Percentiles rank a stretch among this genome's conserved stretches.
Conservation (phyloP, 2,329 filamentous ascomycete species). For the Rhynchosporium secalis region DNA sequence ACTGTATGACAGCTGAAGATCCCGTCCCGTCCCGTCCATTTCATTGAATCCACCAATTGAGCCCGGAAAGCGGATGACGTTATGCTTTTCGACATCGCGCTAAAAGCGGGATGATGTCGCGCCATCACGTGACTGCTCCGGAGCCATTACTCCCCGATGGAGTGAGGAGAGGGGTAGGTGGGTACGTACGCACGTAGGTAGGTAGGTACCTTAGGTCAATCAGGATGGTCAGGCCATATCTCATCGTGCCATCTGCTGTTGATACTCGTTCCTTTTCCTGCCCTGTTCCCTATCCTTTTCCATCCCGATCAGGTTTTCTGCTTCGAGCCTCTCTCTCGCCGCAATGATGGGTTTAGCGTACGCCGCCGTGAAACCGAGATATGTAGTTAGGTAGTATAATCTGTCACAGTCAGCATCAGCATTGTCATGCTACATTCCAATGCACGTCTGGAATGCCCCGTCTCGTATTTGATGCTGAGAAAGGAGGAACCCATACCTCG, state of each 20-base stretch:
- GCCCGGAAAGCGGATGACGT: constrained; percentile 20
- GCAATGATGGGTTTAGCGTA: constrained; percentile 33
- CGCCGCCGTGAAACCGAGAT: constrained; percentile 49
- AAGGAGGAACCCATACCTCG: constrained; percentile 65
- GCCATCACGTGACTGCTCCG: neutral
- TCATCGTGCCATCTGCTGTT: neutral
- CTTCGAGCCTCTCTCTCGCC: constrained; percentile 24
- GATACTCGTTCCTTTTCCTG: neutral
- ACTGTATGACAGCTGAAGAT: neutral
- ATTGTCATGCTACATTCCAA: too few relatives aligned
- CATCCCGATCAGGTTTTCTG: constrained; percentile 14
- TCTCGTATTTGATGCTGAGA: constrained; percentile 3
- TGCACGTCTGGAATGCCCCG: too few relatives aligned
- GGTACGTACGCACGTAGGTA: too few relatives aligned
- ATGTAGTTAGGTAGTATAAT: constrained; percentile 63
- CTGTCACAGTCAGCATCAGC: constrained; percentile 41
- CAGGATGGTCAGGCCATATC: neutral
- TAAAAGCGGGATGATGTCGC: constrained; percentile 8
- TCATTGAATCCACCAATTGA: constrained; percentile 12
- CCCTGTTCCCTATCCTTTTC: constrained; percentile 5
- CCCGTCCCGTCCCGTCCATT: neutral
- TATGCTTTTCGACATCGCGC: constrained; percentile 15
- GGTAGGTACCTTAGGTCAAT: too few relatives aligned
- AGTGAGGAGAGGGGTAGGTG: neutral
- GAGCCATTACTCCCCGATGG: neutral